phyloP scores from a whole-genome alignment of 2,329 filamentous ascomycete species.

The Colletotrichum lentis region DNA sequence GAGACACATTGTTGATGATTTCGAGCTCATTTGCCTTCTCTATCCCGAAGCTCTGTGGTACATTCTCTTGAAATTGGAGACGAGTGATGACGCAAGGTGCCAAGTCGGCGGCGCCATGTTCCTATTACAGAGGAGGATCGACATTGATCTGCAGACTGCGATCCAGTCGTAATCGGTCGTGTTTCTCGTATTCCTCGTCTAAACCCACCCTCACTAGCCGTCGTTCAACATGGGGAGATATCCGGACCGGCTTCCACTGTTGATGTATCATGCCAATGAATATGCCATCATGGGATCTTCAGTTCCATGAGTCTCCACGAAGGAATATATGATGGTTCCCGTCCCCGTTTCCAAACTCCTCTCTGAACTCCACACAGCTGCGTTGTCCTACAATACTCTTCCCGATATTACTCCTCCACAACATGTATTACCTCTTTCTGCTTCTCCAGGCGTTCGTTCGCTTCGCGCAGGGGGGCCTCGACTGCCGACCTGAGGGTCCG shows the following conservation, averaged over 20 bases:
- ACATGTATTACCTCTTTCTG: too few species aligned
- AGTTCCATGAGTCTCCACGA: background rate
- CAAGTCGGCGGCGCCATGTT: background rate
- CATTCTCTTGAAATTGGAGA: too few species aligned
- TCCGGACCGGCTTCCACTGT: background rate
- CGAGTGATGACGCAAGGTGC: background rate
- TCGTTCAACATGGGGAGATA: background rate
- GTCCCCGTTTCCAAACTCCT: too few species aligned
- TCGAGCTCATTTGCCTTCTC: too few species aligned
- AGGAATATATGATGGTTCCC: background rate
- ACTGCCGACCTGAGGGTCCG: slow-evolving; percentile 45
- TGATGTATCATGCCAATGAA: background rate
- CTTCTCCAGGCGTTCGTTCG: background rate
- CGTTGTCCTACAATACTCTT: background rate
- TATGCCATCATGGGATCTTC: too few species aligned
- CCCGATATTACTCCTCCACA: background rate
- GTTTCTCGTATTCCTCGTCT: background rate
- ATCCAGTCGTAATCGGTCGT: background rate
- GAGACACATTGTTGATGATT: too few species aligned
- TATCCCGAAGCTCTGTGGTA: too few species aligned
- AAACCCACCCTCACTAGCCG: background rate
- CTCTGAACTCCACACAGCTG: background rate
- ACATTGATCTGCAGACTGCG: background rate
- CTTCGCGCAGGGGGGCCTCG: slow-evolving; percentile 29
- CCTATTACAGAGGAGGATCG: background rate